Base-by-base conservation (phyloP, 176 grass and related monocot species). In the Musa acuminata region DNA sequence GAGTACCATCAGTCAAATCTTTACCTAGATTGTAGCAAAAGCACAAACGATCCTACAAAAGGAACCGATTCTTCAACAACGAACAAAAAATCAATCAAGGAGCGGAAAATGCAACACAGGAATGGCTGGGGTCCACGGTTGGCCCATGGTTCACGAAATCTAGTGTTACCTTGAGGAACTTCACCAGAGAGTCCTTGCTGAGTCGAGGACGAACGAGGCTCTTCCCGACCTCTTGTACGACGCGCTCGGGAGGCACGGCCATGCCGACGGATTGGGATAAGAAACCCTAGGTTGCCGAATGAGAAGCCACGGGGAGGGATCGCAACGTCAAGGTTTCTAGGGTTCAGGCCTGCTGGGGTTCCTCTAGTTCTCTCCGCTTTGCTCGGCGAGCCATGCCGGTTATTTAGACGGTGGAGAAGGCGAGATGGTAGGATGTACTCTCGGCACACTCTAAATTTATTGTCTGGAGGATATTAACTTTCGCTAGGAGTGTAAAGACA, bases 181-280 rank as follows among this genome's bases (percentile, higher is more conserved):
- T 93, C 72, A 98, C 70, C 59, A 93, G 80, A 72, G 90, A 62
- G 72, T 93, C 90, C 86, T 98, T 98, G 82, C 80, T 85, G 66
- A 91, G 90, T 80, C 88, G 88, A 76, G 90, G 84, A 78, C 86
- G 88, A 71, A 80, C 77, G 75, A 98, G 95, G 73, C 64, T 85
- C 72, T 86, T 87, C 77, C 95, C 95, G 6, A 91, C 82, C 77
- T 89, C 82, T 69, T 82, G 71, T 68, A 84, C 79, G 25, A 73
- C 75, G 70, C 81, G 77, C 90, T 89, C 88, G 67, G 86, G 71
- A 19, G 68, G 69, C 23, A 72, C 21, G 48, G 69, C 55, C 78
- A 80, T 80, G 27, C 55, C 55, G 22, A 58, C 50, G 12, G 20
- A 11, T 72, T 16, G 21, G 13, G 19, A 11, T 1, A 6, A 19